Percentiles rank a stretch among this genome's conserved stretches.
phyloP scores from a whole-genome alignment of 78 protist genomes.

The Corallochytrium limacisporum region DNA sequence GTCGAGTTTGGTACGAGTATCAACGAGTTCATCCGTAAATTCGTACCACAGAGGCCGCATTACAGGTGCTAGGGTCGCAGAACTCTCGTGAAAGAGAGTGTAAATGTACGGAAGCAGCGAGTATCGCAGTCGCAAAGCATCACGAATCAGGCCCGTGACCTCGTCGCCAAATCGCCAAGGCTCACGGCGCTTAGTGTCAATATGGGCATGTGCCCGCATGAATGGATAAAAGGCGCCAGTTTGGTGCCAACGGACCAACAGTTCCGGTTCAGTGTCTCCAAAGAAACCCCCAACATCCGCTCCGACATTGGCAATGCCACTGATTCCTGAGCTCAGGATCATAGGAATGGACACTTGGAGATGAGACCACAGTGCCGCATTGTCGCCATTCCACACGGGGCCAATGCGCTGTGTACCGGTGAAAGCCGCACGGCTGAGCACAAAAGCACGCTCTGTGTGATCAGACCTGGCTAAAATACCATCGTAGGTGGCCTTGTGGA shows the following conservation, averaged over 20 bases:
- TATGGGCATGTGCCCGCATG: conserved; percentile 94
- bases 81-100: conserved; percentile 4
- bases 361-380: conserved; percentile 87
- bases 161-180: conserved; percentile 84
- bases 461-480: not conserved
- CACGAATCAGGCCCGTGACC: conserved; percentile 25
- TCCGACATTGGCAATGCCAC: conserved; percentile 74
- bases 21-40: not conserved
- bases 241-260: conserved; percentile 89
- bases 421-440: conserved; percentile 90
- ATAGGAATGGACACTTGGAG: conserved; percentile 60
- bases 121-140: conserved; percentile 17
- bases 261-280: conserved; percentile 80
- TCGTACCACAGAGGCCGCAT: conserved; percentile 10
- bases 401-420: conserved; percentile 90
- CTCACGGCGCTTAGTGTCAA: conserved; percentile 74
- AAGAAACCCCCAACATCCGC: conserved; percentile 98
- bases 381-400: conserved; percentile 99
- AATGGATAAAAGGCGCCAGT: conserved; percentile 90
- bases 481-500: not conserved
- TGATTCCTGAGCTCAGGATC: conserved; percentile 66
- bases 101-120: conserved; percentile 6
- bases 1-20: too few species aligned
- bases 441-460: conserved; percentile 76
- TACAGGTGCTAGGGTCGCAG: not conserved